phyloP scores from a whole-genome alignment of 768 basidiomycete species.

The Filobasidium floriforme region DNA sequence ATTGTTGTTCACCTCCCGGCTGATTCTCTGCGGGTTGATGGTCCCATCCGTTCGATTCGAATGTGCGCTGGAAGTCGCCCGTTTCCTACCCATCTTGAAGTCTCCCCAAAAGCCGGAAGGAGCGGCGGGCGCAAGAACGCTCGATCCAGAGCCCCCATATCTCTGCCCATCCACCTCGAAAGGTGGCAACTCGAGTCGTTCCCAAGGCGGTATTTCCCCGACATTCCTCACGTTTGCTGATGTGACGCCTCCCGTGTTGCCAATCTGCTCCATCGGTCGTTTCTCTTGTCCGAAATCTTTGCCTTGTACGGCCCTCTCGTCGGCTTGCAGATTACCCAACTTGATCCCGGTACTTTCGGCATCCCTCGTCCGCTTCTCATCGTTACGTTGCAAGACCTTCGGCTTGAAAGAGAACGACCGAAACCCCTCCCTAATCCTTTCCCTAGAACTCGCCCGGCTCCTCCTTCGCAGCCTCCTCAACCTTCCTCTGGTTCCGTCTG shows the following conservation, averaged over 20 bases:
- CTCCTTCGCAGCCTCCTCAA: not conserved
- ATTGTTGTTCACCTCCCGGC: not conserved
- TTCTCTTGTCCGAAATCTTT: not conserved
- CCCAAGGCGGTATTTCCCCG: conserved; percentile 43
- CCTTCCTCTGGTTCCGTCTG: not conserved
- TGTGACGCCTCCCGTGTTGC: not conserved
- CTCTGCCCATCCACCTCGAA: conserved; percentile 41
- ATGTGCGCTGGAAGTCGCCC: not conserved
- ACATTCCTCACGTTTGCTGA: not conserved
- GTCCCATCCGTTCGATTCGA: not conserved
- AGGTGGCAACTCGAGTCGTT: conserved; percentile 39
- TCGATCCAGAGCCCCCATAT: conserved; percentile 27
- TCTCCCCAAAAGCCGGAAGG: conserved; percentile 12
- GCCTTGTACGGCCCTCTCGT: conserved; percentile 3
- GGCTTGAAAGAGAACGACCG: conserved; percentile 17
- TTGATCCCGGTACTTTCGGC: not conserved
- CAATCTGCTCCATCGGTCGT: conserved; percentile 2
- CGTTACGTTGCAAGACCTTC: not conserved
- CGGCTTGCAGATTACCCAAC: not conserved
- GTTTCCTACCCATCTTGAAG: conserved; percentile 10
- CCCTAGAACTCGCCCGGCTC: not conserved
- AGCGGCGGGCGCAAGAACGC: not conserved
- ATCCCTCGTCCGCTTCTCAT: not conserved
- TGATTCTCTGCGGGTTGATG: not conserved
- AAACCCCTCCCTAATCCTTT: not conserved